Evolutionary conservation across 2,329 filamentous ascomycete genomes (phyloP), one percentile per base, ranked within the genome.

Genomic region (Botrytis fabae): DNA sequence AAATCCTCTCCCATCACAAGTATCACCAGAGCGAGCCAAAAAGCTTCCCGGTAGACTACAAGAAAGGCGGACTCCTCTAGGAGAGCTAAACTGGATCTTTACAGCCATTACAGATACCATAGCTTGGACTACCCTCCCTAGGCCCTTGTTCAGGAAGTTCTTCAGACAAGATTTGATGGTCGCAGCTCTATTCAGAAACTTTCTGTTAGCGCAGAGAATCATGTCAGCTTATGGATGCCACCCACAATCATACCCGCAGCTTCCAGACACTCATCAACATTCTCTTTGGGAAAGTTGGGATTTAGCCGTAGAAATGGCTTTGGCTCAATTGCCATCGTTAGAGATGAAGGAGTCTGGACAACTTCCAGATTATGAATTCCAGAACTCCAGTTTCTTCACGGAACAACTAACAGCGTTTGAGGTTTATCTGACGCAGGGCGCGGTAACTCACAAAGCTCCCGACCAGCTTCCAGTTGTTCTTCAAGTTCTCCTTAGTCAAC

Each of bases 61-160:
- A 80, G 96, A 99, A 83, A 89, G 96, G 74, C 88, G 96, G 80
- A 98, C 96, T 68, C 96, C 96, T 14, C 87, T 99, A 48, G 96
- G 96, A 75, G 96, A 99, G 83, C 86, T 99, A 22, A 99, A 99
- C 80, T 99, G 96, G 96, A 99, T 99, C 51, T 98, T 99, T 80
- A 99, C 96, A 0, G 96, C 96, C 71, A 98, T 99, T 76, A 99
- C 96, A 0, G 96, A 99, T 81, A 98, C 95, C 1, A 99, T 99
- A 79, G 96, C 96, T 0, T 99, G 96, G 96, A 98, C 97, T 46
- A 97, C 94, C 8, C 85, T 99, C 6, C 93, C 95, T 4, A 92
- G 95, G 63, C 90, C 94, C 32, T 85, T 98, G 18, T 99, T 99
- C 83, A 95, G 97, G 82, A 97, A 97, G 82, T 93, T 98, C 74